Base-by-base conservation (phyloP, 2,329 filamentous ascomycete genomes). In the Botrytis porri region DNA sequence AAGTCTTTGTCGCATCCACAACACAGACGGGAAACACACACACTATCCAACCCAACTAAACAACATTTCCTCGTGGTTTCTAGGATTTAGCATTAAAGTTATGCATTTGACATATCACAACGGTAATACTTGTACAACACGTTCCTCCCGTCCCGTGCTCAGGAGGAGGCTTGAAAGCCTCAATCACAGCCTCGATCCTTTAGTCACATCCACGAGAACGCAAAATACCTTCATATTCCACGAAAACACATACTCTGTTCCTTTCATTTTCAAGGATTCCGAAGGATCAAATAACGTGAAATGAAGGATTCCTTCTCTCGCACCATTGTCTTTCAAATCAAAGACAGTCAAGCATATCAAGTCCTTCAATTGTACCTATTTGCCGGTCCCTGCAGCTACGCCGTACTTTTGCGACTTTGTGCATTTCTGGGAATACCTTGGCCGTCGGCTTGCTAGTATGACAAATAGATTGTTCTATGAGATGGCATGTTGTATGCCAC, bases 41-140 rank as follows among this genome's bases (percentile, higher is more conserved):
- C 63, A 69, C 63, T 43, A 60, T 72, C 63, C 62, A 59, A 72
- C 70, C 41, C 29, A 72, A 69, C 35, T 54, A 54, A 69, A 51
- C 70, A 37, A 61, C 54, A 43, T 48, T 45, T 48, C 70, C 70
- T 72, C 70, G 63, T 72, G 70, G 65, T 72, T 69, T 61, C 70
- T 54, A 59, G 70, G 70, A 69, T 61, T 35, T 43, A 54, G 41
- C 39, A 60, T 67, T 41, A 60, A 48, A 67, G 63, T 43, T 69
- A 45, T 67, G 32, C 70, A 72, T 48, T 60, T 41, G 18, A 37
- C 65, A 69, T 69, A 72, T 54, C 51, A 69, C 70, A 37, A 54
- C 63, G 48, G 63, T 69, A 59, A 43, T 57, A 72, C 32, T 61
- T 45, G 48, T 61, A 67, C 59, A 69, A 72, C 70, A 69, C 32